Evolutionary conservation across 768 basidiomycete species (phyloP).

Genomic region (Obba rivulosa): DNA sequence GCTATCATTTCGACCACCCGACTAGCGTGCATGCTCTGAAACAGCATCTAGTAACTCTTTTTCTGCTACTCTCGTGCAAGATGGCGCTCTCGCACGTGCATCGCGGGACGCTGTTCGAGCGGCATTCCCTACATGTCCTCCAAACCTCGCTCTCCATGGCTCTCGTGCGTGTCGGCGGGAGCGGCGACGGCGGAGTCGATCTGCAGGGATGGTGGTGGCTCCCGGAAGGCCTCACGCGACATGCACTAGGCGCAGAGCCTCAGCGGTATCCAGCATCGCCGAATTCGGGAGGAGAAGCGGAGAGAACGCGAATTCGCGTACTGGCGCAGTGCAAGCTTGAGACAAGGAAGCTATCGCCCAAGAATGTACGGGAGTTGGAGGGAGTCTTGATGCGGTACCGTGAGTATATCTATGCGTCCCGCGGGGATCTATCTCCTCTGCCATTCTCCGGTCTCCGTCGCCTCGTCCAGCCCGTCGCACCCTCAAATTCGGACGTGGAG

Average conservation of each 20-base stretch:
- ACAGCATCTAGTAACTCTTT: too few species aligned
- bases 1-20: too few species aligned
- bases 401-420: not conserved
- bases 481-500: not conserved
- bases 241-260: not conserved
- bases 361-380: constrained; percentile 84
- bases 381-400: constrained; percentile 66
- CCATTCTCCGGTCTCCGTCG: not conserved
- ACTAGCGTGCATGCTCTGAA: too few species aligned
- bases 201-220: constrained; percentile 94
- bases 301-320: constrained; percentile 59
- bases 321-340: constrained; percentile 92
- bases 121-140: constrained; percentile 56
- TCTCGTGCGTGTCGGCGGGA: constrained; percentile 75
- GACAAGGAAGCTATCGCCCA: constrained; percentile 72
- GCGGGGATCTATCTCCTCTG: not conserved
- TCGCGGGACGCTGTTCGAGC: constrained; percentile 72
- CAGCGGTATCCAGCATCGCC: not conserved
- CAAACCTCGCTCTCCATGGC: constrained; percentile 73
- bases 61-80: too few species aligned
- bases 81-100: constrained; percentile 48
- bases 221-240: constrained; percentile 29
- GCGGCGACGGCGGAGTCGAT: constrained; percentile 86
- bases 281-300: not conserved
- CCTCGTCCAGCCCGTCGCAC: not conserved